Base-by-base conservation (phyloP, 805 yeast genomes). In the Torulaspora microellipsoides region DNA sequence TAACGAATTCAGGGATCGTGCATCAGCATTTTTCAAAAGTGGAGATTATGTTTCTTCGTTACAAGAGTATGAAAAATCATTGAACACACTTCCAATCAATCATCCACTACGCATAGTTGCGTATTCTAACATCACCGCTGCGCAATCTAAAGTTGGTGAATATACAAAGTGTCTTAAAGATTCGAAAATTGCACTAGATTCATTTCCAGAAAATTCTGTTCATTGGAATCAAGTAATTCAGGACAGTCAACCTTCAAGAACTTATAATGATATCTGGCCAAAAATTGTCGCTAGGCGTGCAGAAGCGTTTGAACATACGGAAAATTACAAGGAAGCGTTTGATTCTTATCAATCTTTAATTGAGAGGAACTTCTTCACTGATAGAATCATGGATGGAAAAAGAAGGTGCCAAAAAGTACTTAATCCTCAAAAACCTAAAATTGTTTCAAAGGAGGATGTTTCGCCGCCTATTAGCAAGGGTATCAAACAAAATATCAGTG, bases 31-130 rank as follows among this genome's bases (percentile, higher is more conserved):
- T 1, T 93, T 81, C 68, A 77, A 78, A 43, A 74, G 78, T n/a
- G 99, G 99, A 14, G 91, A 93, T 60, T 93, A 83, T 60, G 62
- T 79, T 3, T 58, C 68, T 4, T 90, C 99, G 0, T 68, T 78
- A 11, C 73, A 67, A 25, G 71, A 72, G 42, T 93, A 85, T 59
- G 71, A 77, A 27, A 68, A 74, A 32, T 73, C 83, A 1, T 62
- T 78, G n/a, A 65, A 70, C 25, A 60, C 78, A 3, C 67, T 89
- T 2, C 95, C 96, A 0, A 52, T 58, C 1, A 67, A 68, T 8
- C 95, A 91, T 61, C 73, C 81, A 27, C 70, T 81, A 31, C 72
- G 83, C 13, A 74, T 90, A 2, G 69, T 90, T 15, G 76, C 87
- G 2, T 72, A 72, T 38, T 85, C 97, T 0, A 93, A 93, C 61